phyloP scores from a whole-genome alignment of 1,284 basidiomycete species.

The Trichosporon ovoides region DNA sequence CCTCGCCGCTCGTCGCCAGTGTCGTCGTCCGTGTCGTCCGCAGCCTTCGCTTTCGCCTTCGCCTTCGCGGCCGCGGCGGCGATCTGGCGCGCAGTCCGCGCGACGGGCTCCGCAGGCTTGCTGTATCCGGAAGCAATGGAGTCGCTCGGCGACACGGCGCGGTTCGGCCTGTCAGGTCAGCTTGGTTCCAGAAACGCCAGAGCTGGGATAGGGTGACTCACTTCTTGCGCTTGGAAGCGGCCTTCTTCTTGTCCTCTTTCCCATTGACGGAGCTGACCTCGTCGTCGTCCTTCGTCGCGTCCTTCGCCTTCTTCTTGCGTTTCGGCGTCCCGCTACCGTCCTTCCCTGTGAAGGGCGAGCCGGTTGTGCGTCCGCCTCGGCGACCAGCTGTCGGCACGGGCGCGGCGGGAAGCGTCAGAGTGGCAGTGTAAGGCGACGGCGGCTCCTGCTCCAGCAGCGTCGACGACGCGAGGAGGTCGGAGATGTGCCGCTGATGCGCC shows the following conservation, averaged over 20 bases:
- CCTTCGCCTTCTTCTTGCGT: constrained; percentile 38
- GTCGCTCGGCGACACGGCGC: constrained; percentile 42
- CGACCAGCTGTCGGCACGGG: constrained; percentile 52
- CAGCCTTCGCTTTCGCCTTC: constrained; percentile 24
- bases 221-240: constrained; percentile 40
- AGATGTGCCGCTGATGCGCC: constrained; percentile 64
- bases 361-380: constrained; percentile 35
- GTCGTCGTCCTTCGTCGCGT: constrained; percentile 37
- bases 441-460: constrained; percentile 51
- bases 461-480: constrained; percentile 41
- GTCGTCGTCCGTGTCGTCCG: constrained; percentile 38
- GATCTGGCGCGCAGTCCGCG: constrained; percentile 44
- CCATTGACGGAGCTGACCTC: constrained; percentile 35
- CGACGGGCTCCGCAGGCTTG: constrained; percentile 28
- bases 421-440: constrained; percentile 54
- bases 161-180: constrained; percentile 24
- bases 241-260: constrained; percentile 36
- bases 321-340: constrained; percentile 36
- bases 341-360: constrained; percentile 33
- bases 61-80: constrained; percentile 42
- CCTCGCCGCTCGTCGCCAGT: constrained; percentile 26
- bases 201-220: constrained; percentile 26
- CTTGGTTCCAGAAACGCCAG: neutral
- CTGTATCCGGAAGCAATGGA: constrained; percentile 40
- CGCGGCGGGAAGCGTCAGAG: constrained; percentile 59